Conservation (phyloP, 2,329 filamentous ascomycete genomes). For the Ophiosphaerella korrae region DNA sequence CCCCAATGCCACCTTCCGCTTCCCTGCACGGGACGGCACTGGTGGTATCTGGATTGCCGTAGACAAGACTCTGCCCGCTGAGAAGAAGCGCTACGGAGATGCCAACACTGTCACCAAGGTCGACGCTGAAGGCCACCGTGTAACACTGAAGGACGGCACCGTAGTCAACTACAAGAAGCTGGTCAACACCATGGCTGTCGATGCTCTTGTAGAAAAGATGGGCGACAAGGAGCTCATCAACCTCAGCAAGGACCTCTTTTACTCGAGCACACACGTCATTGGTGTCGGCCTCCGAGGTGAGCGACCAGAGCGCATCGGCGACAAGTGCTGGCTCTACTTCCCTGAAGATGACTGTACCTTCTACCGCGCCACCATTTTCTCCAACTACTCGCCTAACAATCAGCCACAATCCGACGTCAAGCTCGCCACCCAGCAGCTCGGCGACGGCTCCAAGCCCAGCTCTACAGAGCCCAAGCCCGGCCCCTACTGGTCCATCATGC, state of each 20-base stretch:
- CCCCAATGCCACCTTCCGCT: constrained; percentile 96
- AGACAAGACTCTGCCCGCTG: constrained; percentile 85
- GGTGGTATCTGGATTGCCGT: constrained; percentile 99
- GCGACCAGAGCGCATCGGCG: constrained; percentile 93
- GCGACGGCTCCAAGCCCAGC: constrained; percentile 79
- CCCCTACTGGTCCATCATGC: constrained; percentile 99
- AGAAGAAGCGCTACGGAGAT: constrained; percentile 90
- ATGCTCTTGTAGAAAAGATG: constrained; percentile 85
- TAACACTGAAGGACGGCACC: constrained; percentile 81
- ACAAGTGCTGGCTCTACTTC: constrained; percentile 99
- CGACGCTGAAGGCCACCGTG: constrained; percentile 82
- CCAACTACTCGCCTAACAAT: constrained; percentile 99
- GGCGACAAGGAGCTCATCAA: constrained; percentile 81
- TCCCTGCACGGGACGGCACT: constrained; percentile 92
- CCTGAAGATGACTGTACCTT: constrained; percentile 98
- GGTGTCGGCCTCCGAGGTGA: constrained; percentile 91
- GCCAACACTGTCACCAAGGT: constrained; percentile 84
- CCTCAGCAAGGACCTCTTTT: constrained; percentile 90
- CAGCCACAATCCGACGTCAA: constrained; percentile 83
- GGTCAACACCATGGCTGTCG: constrained; percentile 94
- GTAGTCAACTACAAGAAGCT: constrained; percentile 91
- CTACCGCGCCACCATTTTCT: constrained; percentile 99
- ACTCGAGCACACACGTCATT: constrained; percentile 96
- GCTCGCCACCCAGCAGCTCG: constrained; percentile 84
- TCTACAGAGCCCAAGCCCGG: constrained; percentile 78